A percentile compares a stretch with the other conserved stretches of the same genome.
Evolutionary conservation across 2,329 filamentous ascomycete species (phyloP).

Genomic region (Sclerotinia glacialis): DNA sequence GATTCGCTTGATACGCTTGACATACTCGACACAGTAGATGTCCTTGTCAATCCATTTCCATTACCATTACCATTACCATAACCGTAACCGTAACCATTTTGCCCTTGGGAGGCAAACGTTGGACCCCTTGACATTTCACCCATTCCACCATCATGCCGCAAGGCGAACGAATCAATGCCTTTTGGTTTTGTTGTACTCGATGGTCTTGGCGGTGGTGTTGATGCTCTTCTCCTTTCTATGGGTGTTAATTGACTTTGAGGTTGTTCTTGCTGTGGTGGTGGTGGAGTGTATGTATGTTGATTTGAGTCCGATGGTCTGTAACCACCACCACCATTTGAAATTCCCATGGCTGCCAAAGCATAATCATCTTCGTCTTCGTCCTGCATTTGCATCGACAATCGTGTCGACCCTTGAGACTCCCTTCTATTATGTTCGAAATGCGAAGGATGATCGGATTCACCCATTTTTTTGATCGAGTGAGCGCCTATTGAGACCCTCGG

Average conservation of each 20-base stretch:
- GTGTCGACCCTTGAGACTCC: constrained; percentile 42
- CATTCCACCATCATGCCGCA: constrained; percentile 52
- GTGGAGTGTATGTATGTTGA: constrained; percentile 30
- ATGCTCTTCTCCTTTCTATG: constrained; percentile 31
- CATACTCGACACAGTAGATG: constrained; percentile 35
- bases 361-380: constrained; percentile 47
- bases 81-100: background rate
- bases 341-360: constrained; percentile 49
- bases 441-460: constrained; percentile 27
- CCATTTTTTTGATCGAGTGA: constrained; percentile 25
- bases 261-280: constrained; percentile 15
- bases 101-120: constrained; percentile 24
- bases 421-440: constrained; percentile 44
- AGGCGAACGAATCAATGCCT: constrained; percentile 49
- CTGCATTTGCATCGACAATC: constrained; percentile 41
- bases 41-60: constrained; percentile 26
- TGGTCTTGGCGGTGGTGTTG: constrained; percentile 43
- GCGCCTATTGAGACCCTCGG: constrained; percentile 4
- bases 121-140: constrained; percentile 34
- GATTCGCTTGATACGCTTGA: constrained; percentile 35
- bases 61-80: constrained; percentile 4
- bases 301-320: constrained; percentile 21
- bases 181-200: constrained; percentile 57
- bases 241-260: constrained; percentile 28
- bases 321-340: constrained; percentile 47